Percentiles rank a stretch among this genome's conserved stretches.
Evolutionary conservation across 2,329 filamentous ascomycete genomes (phyloP).

Genomic region (Epichloe sylvatica): DNA sequence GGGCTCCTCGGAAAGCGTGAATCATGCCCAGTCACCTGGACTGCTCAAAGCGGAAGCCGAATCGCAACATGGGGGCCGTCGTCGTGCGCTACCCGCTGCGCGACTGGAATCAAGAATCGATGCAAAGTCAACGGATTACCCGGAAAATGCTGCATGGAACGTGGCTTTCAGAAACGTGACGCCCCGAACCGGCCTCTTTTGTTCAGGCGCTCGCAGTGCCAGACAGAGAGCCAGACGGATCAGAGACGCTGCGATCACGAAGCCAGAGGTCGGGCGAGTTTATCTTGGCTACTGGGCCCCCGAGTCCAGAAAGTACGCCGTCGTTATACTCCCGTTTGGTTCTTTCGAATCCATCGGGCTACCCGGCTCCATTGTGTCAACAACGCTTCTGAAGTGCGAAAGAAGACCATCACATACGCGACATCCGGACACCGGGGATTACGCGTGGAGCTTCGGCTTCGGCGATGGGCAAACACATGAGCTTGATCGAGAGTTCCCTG

Average conservation of each 20-base stretch:
- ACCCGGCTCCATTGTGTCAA: neutral
- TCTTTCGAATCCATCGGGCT: neutral
- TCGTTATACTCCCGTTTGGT: neutral
- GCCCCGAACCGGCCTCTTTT: neutral
- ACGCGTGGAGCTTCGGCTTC: neutral
- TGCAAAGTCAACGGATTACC: too few species aligned
- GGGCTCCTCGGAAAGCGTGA: too few species aligned
- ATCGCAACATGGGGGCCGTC: too few species aligned
- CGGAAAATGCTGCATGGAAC: too few species aligned
- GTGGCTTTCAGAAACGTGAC: too few species aligned
- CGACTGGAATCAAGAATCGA: too few species aligned
- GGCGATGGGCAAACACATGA: neutral
- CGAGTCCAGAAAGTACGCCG: neutral
- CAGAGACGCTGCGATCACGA: neutral
- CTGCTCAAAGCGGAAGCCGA: too few species aligned
- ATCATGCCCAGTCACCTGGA: too few species aligned
- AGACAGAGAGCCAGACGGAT: neutral
- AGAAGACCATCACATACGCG: neutral
- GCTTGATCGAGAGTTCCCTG: neutral
- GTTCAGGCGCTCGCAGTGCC: neutral
- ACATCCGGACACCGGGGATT: neutral
- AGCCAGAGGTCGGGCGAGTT: neutral
- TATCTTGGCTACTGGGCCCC: neutral
- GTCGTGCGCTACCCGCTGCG: too few species aligned
- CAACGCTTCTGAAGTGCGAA: neutral